These are phyloP conservation scores for Trypanosoma theileri DNA, from an alignment of 208 protist genomes.

Conservation along the genomic window DNA sequence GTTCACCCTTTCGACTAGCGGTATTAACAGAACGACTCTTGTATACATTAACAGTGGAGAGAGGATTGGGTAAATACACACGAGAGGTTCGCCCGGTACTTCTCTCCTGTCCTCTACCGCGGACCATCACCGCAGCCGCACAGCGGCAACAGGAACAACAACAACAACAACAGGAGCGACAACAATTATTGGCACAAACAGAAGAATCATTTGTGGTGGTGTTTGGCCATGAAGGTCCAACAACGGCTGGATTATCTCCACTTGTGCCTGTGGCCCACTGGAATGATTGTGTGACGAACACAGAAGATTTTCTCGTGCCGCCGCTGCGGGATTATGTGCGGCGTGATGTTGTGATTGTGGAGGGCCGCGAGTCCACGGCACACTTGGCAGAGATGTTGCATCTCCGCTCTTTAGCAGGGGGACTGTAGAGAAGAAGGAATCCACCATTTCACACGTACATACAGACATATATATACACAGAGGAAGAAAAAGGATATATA, in stretches of 20 bases:
- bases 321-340: constrained; percentile 42
- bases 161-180: constrained; percentile 13
- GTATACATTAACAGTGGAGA: constrained; percentile 70
- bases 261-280: constrained; percentile 53
- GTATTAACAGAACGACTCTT: constrained; percentile 63
- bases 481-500: no score
- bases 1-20: constrained; percentile 50
- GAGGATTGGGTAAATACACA: constrained; percentile 51
- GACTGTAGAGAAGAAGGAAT: constrained; percentile 2
- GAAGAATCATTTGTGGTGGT: constrained; percentile 58
- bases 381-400: constrained; percentile 80
- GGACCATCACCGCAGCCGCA: constrained; percentile 7
- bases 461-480: constrained; percentile 6
- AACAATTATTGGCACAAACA: constrained; percentile 20
- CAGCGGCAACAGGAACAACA: constrained; percentile 10
- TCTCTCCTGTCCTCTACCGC: constrained; percentile 61
- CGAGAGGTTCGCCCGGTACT: constrained; percentile 62
- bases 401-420: constrained; percentile 51
- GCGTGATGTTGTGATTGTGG: constrained; percentile 48
- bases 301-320: constrained; percentile 58
- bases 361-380: constrained; percentile 61
- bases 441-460: constrained; percentile 3
- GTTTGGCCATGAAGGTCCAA: constrained; percentile 57
- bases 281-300: constrained; percentile 61
- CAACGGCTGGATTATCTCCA: constrained; percentile 34